These are phyloP conservation scores for Tulasnella sp. DNA, from an alignment of 768 basidiomycete species.

Conservation along the genomic window DNA sequence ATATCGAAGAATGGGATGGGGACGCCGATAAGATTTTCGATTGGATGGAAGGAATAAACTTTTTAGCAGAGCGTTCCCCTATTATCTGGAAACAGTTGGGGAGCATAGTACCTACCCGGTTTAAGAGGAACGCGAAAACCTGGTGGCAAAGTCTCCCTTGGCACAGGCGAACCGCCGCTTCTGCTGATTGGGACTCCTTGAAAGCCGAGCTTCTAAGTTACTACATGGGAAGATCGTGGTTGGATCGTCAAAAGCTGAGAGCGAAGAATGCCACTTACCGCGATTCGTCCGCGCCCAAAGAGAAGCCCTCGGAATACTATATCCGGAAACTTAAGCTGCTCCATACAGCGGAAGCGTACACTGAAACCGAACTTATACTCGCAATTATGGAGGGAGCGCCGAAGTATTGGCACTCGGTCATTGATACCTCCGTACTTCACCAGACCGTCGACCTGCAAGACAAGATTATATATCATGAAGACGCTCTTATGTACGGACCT, in stretches of 20 bases:
- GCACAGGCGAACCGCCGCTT: slow-evolving; percentile 27
- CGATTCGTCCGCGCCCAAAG: slow-evolving; percentile 33
- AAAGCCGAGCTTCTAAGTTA: slow-evolving; percentile 35
- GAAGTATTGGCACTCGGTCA: no score
- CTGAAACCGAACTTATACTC: slow-evolving; percentile 39
- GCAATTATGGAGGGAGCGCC: slow-evolving; percentile 43
- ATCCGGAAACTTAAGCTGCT: no score
- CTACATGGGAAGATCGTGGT: slow-evolving; percentile 40
- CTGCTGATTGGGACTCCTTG: slow-evolving; percentile 39
- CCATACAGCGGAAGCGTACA: slow-evolving; percentile 27
- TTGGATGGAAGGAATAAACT: slow-evolving; percentile 39
- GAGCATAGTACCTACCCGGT: slow-evolving; percentile 37
- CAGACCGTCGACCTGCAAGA: background rate
- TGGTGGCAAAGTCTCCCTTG: slow-evolving; percentile 39
- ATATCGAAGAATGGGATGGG: slow-evolving; percentile 41
- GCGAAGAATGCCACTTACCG: slow-evolving; percentile 38
- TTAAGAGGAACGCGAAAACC: slow-evolving; percentile 34
- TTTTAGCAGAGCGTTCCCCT: slow-evolving; percentile 33
- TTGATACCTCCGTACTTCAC: slow-evolving; percentile 21
- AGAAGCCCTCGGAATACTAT: no score
- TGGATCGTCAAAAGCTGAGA: slow-evolving; percentile 37
- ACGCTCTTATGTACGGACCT: no score
- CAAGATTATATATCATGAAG: background rate
- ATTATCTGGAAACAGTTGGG: slow-evolving; percentile 38
- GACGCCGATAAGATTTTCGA: slow-evolving; percentile 36